Evolutionary conservation across 176 grass and related monocot species (phyloP), one percentile per base, ranked within the genome.

Genomic region (Rhynchospora breviuscula): DNA sequence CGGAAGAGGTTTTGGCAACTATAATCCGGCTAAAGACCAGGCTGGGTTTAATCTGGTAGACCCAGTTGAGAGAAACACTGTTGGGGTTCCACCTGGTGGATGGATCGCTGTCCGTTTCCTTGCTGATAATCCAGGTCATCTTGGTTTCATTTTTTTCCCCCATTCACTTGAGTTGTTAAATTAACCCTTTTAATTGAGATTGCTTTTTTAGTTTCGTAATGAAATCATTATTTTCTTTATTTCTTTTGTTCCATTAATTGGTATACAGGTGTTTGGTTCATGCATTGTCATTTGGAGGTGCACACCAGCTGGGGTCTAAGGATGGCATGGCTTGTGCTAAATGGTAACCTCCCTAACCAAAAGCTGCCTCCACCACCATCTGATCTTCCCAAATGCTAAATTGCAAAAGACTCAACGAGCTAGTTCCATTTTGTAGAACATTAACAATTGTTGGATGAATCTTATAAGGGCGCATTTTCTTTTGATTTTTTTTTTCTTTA

Each of bases 221-320:
- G 15, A 19, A 70, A 71, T 19, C 15, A 62, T 46, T 2, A 46
- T 11, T 71, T 10, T 29, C 26, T 29, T 29, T 71, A 71, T 21
- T 47, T 71, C 47, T 19, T 46, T 5, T 10, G 40, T 6, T 0
- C 7, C 19, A 3, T 61, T 5, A 4, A 46, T 47, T 52, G 51
- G 40, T 66, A 18, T 25, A 11, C 63, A 93, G 93, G 93, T 22
- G 89, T 91, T 3, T 97, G 94, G 94, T 79, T 97, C 86, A 97
- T 97, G 94, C 91, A 97, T 81, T 97, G 94, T 86, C 94, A 97
- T 82, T 49, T 92, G 5, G 91, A 97, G 78, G 89, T 90, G 19
- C 94, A 97, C 72, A 64, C 88, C 60, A 97, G 88, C 67, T 97
- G 94, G 94, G 94, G 88, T 7, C 65, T 97, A 19, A 87, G 88